A percentile compares a stretch with the other conserved stretches of the same genome.
These are phyloP conservation scores for Starmerella davenportii DNA, from an alignment of 805 yeast species.

Conservation along the genomic window DNA sequence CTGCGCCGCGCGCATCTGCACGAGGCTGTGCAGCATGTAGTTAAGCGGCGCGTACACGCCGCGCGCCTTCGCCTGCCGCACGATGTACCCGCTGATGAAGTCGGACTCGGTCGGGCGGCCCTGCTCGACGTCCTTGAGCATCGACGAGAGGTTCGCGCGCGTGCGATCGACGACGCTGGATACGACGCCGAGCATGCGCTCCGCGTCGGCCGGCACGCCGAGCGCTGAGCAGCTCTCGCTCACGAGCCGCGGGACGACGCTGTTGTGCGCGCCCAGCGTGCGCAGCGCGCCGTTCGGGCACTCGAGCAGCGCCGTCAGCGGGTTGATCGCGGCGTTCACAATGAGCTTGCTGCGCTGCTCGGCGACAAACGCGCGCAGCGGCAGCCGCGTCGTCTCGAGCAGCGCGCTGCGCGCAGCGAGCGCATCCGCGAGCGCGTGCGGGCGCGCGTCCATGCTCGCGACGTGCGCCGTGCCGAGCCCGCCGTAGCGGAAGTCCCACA, in stretches of 20 bases:
- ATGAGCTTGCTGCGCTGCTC: constrained; percentile 61
- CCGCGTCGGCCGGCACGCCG: constrained; percentile 9
- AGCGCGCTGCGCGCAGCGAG: constrained; percentile 2
- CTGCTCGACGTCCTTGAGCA: constrained; percentile 47
- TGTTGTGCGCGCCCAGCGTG: constrained; percentile 22
- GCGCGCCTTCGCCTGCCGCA: constrained; percentile 32
- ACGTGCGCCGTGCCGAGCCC: constrained; percentile 33
- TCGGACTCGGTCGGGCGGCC: constrained; percentile 56
- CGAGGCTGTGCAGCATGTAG: constrained; percentile 29
- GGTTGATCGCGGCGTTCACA: constrained; percentile 69
- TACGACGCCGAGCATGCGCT: constrained; percentile 25
- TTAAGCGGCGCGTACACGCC: constrained; percentile 31
- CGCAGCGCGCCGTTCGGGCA: constrained; percentile 61
- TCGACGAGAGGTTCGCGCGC: constrained; percentile 44
- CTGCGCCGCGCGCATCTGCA: constrained; percentile 21
- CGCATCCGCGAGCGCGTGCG: neutral
- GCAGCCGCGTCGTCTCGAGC: constrained; percentile 10
- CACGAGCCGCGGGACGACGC: constrained; percentile 28
- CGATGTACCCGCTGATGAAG: constrained; percentile 68
- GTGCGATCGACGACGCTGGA: constrained; percentile 30
- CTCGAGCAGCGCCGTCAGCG: constrained; percentile 60
- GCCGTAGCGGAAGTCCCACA: constrained; percentile 42
- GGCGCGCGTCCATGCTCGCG: neutral
- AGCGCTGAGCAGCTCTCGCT: constrained; percentile 29
- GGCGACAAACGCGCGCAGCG: constrained; percentile 31